Evolutionary conservation across 2,329 filamentous ascomycete species (phyloP).

Genomic region (Rhinocladiella similis): DNA sequence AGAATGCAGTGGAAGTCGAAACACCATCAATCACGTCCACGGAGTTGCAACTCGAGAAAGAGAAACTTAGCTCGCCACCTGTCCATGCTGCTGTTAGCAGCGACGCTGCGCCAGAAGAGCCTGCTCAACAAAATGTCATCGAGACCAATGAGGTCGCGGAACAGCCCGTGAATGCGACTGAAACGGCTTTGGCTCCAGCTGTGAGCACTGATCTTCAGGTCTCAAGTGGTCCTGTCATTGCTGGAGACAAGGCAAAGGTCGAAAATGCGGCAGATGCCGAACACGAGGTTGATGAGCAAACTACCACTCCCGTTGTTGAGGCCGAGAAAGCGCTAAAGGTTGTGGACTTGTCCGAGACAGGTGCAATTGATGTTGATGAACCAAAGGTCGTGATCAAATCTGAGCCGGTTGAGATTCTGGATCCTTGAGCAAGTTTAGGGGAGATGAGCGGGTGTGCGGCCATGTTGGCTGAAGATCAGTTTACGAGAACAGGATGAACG

Average conservation of each 20-base stretch:
- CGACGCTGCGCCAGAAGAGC: too few species aligned
- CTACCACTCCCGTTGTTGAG: not conserved
- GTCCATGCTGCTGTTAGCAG: too few species aligned
- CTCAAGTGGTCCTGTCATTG: not conserved
- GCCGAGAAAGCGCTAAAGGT: not conserved
- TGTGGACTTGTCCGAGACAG: too few species aligned
- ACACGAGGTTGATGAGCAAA: not conserved
- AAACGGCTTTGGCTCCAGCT: not conserved
- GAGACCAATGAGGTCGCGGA: not conserved
- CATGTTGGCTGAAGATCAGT: too few species aligned
- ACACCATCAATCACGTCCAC: not conserved
- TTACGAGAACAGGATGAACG: too few species aligned
- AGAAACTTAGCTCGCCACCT: too few species aligned
- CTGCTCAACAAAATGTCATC: not conserved
- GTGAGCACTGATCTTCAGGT: not conserved
- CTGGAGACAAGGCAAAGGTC: not conserved
- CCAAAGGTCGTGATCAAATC: not conserved
- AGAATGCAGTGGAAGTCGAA: not conserved
- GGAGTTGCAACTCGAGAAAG: too few species aligned
- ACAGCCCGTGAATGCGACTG: not conserved
- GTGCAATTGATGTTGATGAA: not conserved
- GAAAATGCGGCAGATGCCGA: slow-evolving; percentile 6
- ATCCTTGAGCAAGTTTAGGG: not conserved
- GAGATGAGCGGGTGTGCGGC: not conserved
- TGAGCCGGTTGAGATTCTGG: slow-evolving; percentile 1